Percentiles rank a stretch among this genome's conserved stretches.
These are phyloP conservation scores for Meira miltonrushii DNA, from an alignment of 1,284 basidiomycete genomes.

Conservation along the genomic window DNA sequence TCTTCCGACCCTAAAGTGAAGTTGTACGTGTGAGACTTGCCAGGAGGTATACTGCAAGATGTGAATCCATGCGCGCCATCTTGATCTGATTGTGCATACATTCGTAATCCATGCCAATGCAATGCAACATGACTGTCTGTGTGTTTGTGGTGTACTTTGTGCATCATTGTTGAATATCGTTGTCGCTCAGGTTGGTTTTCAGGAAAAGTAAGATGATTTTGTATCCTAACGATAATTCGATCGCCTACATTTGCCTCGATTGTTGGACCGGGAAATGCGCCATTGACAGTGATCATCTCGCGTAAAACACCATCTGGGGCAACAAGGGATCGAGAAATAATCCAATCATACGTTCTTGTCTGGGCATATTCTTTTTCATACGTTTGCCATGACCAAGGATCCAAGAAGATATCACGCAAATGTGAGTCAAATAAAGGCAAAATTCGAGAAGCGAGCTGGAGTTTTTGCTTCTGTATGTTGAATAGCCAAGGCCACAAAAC, in stretches of 20 bases:
- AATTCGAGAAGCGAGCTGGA: too few relatives aligned
- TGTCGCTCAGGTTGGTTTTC: constrained; percentile 1
- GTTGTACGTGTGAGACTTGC: constrained; percentile 1
- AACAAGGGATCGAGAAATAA: not conserved
- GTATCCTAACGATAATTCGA: not conserved
- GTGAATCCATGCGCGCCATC: constrained; percentile 6
- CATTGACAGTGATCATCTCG: constrained; percentile 7
- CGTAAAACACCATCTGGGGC: constrained; percentile 5
- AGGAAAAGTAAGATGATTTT: not conserved
- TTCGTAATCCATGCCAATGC: constrained; percentile 5
- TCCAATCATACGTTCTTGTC: constrained; percentile 2
- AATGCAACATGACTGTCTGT: constrained; percentile 17
- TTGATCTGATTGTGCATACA: not conserved
- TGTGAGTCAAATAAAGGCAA: too few relatives aligned
- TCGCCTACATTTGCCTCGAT: constrained; percentile 11
- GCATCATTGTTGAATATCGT: constrained; percentile 6
- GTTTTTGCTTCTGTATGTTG: too few relatives aligned
- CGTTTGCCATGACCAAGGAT: too few relatives aligned
- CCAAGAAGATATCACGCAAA: too few relatives aligned
- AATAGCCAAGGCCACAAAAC: too few relatives aligned
- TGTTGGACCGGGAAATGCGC: constrained; percentile 10
- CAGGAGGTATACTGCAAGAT: not conserved
- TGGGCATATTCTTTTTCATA: not conserved
- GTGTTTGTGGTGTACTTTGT: constrained; percentile 6
- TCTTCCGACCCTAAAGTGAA: constrained; percentile 7